These are phyloP conservation scores for Metarhizium humberi DNA, from an alignment of 2,329 filamentous ascomycete genomes.

Conservation along the genomic window DNA sequence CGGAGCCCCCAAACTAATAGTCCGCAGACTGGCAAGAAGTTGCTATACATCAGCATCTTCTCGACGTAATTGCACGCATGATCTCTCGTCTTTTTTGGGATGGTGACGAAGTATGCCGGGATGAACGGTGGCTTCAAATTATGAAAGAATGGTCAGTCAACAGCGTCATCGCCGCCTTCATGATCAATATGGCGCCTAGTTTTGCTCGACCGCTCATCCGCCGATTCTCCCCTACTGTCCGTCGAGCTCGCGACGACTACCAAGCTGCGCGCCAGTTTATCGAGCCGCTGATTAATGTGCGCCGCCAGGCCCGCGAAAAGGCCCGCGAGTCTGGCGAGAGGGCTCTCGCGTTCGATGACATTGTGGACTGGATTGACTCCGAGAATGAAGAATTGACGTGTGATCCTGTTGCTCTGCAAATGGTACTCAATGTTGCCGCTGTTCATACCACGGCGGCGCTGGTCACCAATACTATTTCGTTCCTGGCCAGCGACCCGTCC, in stretches of 20 bases:
- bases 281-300: slow-evolving; percentile 6
- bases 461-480: slow-evolving; percentile 7
- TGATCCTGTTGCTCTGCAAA: slow-evolving; percentile 8
- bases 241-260: slow-evolving; percentile 5
- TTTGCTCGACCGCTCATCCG: slow-evolving; percentile 6
- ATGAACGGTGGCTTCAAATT: slow-evolving; percentile 5
- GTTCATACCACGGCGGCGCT: slow-evolving; percentile 6
- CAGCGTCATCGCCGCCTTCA: slow-evolving; percentile 7
- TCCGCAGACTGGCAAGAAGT: slow-evolving; percentile 6
- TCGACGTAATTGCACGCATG: slow-evolving; percentile 7
- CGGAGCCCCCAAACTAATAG: neutral
- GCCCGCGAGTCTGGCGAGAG: neutral
- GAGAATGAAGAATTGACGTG: slow-evolving; percentile 7
- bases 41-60: slow-evolving; percentile 1
- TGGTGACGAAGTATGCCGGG: slow-evolving; percentile 7
- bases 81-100: slow-evolving; percentile 9
- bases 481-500: slow-evolving; percentile 4
- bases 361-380: slow-evolving; percentile 9
- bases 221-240: slow-evolving; percentile 5
- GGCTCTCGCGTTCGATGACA: slow-evolving; percentile 3
- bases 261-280: slow-evolving; percentile 6
- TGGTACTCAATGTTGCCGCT: slow-evolving; percentile 8
- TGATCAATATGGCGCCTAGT: slow-evolving; percentile 7
- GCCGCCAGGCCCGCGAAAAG: slow-evolving; percentile 4
- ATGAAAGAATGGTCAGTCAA: slow-evolving; percentile 9